Evolutionary conservation across 1,284 basidiomycete species (phyloP).

Genomic region (Malassezia cuniculi): DNA sequence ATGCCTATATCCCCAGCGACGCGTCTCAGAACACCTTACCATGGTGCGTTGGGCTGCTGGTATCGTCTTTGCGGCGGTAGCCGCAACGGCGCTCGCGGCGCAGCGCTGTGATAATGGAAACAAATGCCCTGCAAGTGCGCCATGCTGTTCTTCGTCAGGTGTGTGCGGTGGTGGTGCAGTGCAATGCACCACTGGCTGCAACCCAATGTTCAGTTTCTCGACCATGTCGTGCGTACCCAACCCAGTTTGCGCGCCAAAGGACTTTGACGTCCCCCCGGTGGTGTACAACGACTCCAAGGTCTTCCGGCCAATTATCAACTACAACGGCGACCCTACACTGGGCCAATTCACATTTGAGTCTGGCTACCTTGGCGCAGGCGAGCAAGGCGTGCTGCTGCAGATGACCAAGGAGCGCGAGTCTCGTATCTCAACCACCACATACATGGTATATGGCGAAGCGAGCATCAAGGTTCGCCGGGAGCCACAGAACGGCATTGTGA

Average conservation of each 20-base stretch:
- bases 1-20: no score
- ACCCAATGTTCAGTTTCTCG: constrained; percentile 24
- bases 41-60: background rate
- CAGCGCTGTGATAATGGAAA: constrained; percentile 4
- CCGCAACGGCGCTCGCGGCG: constrained; percentile 16
- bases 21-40: no score
- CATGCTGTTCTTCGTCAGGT: constrained; percentile 29
- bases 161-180: constrained; percentile 29
- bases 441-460: constrained; percentile 35
- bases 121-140: constrained; percentile 19
- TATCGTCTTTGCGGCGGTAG: no score
- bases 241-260: constrained; percentile 26
- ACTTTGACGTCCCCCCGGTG: constrained; percentile 18
- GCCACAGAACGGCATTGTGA: constrained; percentile 26
- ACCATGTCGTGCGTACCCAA: constrained; percentile 29
- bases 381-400: constrained; percentile 32
- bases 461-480: constrained; percentile 27
- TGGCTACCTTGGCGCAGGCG: constrained; percentile 27
- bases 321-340: constrained; percentile 24
- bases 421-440: constrained; percentile 33
- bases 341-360: constrained; percentile 32
- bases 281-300: constrained; percentile 23
- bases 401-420: constrained; percentile 22
- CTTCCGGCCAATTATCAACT: constrained; percentile 33
- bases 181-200: constrained; percentile 36